A percentile compares a stretch with the other conserved stretches of the same genome.
phyloP scores from a whole-genome alignment of 805 yeast genomes.

The Candida namnaoensis region DNA sequence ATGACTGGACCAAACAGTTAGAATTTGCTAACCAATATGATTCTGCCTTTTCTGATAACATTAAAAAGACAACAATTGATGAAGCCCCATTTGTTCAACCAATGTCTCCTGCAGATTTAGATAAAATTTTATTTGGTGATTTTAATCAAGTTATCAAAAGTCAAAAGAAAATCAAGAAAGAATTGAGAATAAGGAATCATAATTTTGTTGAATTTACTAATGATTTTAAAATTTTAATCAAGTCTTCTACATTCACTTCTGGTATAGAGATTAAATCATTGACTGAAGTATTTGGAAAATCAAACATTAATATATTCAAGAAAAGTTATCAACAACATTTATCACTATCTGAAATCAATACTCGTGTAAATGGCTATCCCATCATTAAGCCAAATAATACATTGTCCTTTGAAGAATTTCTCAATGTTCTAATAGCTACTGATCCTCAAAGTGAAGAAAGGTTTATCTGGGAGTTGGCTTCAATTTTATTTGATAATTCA shows the following conservation, averaged over 20 bases:
- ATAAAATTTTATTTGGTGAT: conserved; percentile 38
- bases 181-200: conserved; percentile 16
- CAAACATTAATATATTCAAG: conserved; percentile 7
- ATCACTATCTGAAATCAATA: conserved; percentile 10
- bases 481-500: conserved; percentile 47
- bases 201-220: conserved; percentile 16
- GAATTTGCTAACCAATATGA: conserved; percentile 31
- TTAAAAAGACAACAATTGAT: conserved; percentile 12
- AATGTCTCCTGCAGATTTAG: conserved; percentile 29
- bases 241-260: conserved; percentile 1
- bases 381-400: conserved; percentile 19
- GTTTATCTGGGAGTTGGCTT: conserved; percentile 45
- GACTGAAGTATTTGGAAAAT: neutral
- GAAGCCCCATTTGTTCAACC: conserved; percentile 14
- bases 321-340: conserved; percentile 17
- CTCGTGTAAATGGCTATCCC: conserved; percentile 29
- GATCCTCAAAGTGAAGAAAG: conserved; percentile 16
- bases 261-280: conserved; percentile 1
- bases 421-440: conserved; percentile 7
- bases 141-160: conserved; percentile 25
- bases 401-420: conserved; percentile 22
- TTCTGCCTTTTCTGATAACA: conserved; percentile 11
- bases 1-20: conserved; percentile 60
- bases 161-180: conserved; percentile 18
- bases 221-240: conserved; percentile 8